These are phyloP conservation scores for Solanum hybrid DNA, from an alignment of 305 asterid species.

Conservation along the genomic window DNA sequence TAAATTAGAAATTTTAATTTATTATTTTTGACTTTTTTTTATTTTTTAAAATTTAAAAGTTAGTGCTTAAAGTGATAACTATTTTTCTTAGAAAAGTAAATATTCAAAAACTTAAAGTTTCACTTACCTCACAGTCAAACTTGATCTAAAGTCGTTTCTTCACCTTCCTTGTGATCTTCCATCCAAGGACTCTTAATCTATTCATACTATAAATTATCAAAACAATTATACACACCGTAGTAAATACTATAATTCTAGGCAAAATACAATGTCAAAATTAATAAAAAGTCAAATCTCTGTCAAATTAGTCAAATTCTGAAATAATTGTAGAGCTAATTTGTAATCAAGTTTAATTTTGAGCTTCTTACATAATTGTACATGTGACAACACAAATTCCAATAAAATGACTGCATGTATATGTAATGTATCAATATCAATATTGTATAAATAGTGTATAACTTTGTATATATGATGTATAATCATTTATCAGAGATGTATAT, in stretches of 20 bases:
- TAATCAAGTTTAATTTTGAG: not conserved
- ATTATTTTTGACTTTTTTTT: too few species aligned
- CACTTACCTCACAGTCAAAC: not conserved
- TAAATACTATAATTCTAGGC: not conserved
- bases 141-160: not conserved
- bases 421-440: not conserved
- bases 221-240: not conserved
- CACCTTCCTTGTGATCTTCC: not conserved
- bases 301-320: not conserved
- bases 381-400: too few species aligned
- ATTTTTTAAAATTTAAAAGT: too few species aligned
- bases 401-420: too few species aligned
- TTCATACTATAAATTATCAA: not conserved
- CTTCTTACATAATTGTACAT: not conserved
- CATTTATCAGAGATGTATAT: too few species aligned
- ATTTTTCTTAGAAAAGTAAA: not conserved
- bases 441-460: not conserved
- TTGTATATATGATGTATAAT: too few species aligned
- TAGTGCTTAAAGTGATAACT: not conserved
- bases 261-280: not conserved
- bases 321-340: not conserved
- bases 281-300: not conserved
- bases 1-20: too few species aligned
- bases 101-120: not conserved
- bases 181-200: not conserved